These are phyloP conservation scores for Tuber umbilicatum DNA, from an alignment of 495 filamentous ascomycete genomes.

Conservation along the genomic window DNA sequence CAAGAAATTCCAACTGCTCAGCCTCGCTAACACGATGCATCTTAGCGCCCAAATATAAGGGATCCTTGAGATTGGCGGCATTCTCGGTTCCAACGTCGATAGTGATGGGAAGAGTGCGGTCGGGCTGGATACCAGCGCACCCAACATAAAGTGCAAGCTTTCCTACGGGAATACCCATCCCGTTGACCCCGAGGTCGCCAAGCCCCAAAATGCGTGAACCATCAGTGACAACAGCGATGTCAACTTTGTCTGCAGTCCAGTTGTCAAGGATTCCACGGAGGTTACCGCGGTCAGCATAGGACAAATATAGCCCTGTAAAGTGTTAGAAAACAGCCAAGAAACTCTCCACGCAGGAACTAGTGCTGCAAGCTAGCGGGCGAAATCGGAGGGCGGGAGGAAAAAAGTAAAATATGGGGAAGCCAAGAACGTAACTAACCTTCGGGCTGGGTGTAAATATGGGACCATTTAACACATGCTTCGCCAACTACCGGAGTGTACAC, in stretches of 20 bases:
- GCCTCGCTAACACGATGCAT: conserved; percentile 70
- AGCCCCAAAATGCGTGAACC: conserved; percentile 93
- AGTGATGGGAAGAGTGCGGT: conserved; percentile 83
- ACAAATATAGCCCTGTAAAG: conserved; percentile 61
- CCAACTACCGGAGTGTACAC: conserved; percentile 98
- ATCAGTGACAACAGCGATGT: conserved; percentile 96
- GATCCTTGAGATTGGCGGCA: conserved; percentile 78
- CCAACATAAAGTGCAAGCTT: conserved; percentile 90
- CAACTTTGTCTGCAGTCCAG: conserved; percentile 67
- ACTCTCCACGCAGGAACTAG: background rate
- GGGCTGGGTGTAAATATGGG: conserved; percentile 87
- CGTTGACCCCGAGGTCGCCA: conserved; percentile 92
- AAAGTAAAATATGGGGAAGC: background rate
- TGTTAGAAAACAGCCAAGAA: background rate
- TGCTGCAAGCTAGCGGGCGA: conserved; percentile 7
- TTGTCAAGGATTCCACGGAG: conserved; percentile 65
- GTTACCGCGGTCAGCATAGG: conserved; percentile 67
- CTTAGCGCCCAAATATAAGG: conserved; percentile 86
- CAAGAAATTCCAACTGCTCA: conserved; percentile 87
- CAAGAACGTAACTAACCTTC: conserved; percentile 54
- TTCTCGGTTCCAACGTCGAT: conserved; percentile 90
- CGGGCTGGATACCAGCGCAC: conserved; percentile 92
- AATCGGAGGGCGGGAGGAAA: background rate
- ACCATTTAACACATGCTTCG: conserved; percentile 92
- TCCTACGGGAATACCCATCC: conserved; percentile 95